Evolutionary conservation across 805 yeast species (phyloP).

Genomic region (Candida insectalens): DNA sequence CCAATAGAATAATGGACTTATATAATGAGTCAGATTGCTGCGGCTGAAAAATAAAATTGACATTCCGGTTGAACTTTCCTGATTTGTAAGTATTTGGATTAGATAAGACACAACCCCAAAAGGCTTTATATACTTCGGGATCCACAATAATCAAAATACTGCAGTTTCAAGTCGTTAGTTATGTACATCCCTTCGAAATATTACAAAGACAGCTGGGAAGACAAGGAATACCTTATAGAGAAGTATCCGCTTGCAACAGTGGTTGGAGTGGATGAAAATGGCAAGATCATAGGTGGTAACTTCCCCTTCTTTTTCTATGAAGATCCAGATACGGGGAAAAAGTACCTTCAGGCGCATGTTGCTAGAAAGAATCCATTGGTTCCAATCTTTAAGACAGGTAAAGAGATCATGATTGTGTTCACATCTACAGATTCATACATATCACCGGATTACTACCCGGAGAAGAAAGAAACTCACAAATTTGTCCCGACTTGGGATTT

Average conservation of each 20-base stretch:
- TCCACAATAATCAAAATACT: no score
- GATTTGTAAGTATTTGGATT: no score
- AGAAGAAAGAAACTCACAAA: constrained; percentile 46
- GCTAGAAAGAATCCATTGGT: constrained; percentile 44
- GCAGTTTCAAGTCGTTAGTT: no score
- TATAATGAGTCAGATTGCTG: no score
- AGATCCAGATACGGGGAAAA: constrained; percentile 18
- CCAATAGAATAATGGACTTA: no score
- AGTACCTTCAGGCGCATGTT: constrained; percentile 40
- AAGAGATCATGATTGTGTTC: constrained; percentile 41
- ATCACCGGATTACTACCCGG: constrained; percentile 50
- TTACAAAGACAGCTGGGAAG: neutral
- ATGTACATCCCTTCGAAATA: neutral
- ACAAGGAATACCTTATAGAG: neutral
- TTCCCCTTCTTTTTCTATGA: constrained; percentile 40
- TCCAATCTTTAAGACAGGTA: constrained; percentile 27
- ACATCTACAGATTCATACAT: constrained; percentile 43
- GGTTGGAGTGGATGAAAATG: constrained; percentile 14
- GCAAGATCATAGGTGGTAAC: constrained; percentile 42
- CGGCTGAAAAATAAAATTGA: no score
- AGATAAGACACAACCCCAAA: no score
- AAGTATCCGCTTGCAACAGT: neutral
- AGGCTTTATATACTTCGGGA: no score
- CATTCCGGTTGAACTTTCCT: no score
- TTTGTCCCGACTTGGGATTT: constrained; percentile 68